A percentile compares a stretch with the other conserved stretches of the same genome.
phyloP scores from a whole-genome alignment of 1,284 basidiomycete species.

The Sphaerobolus stellatus region DNA sequence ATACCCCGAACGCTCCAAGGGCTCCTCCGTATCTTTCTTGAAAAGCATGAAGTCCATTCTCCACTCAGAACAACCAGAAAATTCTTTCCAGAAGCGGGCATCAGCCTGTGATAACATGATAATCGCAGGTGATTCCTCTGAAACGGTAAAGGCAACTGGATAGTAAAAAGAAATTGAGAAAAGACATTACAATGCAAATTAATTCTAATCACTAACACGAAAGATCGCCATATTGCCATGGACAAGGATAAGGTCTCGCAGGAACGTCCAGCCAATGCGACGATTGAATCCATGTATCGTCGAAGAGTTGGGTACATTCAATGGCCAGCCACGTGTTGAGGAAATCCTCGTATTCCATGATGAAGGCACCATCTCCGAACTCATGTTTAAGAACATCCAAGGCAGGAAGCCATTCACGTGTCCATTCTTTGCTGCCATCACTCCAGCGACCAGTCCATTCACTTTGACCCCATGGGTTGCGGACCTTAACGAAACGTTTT shows the following conservation, averaged over 20 bases:
- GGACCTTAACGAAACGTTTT: conserved; percentile 49
- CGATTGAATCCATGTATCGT: conserved; percentile 47
- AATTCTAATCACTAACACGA: conserved; percentile 38
- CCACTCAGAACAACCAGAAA: conserved; percentile 37
- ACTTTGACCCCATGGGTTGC: conserved; percentile 53
- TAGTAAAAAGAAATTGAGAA: conserved; percentile 20
- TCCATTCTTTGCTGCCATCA: conserved; percentile 55
- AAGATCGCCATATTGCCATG: conserved; percentile 50
- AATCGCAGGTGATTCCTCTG: conserved; percentile 37
- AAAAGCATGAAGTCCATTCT: conserved; percentile 50
- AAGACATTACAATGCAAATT: background rate
- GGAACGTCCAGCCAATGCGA: conserved; percentile 47
- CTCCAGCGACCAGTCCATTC: conserved; percentile 56
- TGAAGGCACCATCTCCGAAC: conserved; percentile 53
- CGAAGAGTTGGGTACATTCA: conserved; percentile 48
- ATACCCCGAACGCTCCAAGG: conserved; percentile 36
- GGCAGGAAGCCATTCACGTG: conserved; percentile 43
- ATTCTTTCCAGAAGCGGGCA: conserved; percentile 41
- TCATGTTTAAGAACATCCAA: conserved; percentile 38
- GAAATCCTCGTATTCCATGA: conserved; percentile 59
- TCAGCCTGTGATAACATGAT: conserved; percentile 52
- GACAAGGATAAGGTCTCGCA: conserved; percentile 34
- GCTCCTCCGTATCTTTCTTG: conserved; percentile 39
- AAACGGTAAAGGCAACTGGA: conserved; percentile 46
- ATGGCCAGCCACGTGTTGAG: conserved; percentile 44